These are phyloP conservation scores for Carex parvula DNA, from an alignment of 176 grass and related monocot genomes.

Conservation along the genomic window DNA sequence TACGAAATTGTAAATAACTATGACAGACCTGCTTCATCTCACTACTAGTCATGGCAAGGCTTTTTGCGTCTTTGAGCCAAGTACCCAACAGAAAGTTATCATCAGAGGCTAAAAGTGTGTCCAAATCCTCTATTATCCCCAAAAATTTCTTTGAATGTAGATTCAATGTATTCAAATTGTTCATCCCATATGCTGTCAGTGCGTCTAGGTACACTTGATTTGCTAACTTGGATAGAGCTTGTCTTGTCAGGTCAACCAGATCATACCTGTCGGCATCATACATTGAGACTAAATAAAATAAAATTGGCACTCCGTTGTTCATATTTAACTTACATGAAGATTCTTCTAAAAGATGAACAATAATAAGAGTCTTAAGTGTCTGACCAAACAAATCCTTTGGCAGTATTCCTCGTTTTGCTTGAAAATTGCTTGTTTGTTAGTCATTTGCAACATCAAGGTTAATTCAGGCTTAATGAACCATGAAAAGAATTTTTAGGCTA, in stretches of 20 bases:
- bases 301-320: background rate
- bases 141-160: constrained; percentile 66
- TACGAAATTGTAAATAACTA: constrained; percentile 9
- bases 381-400: background rate
- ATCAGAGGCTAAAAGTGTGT: constrained; percentile 70
- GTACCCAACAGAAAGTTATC: constrained; percentile 88
- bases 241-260: constrained; percentile 82
- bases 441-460: background rate
- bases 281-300: background rate
- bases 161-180: constrained; percentile 46
- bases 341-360: constrained; percentile 2
- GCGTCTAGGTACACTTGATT: constrained; percentile 80
- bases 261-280: constrained; percentile 58
- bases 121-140: constrained; percentile 68
- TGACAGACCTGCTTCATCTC: constrained; percentile 60
- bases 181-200: constrained; percentile 48
- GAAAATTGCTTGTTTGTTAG: background rate
- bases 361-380: background rate
- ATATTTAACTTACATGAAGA: background rate
- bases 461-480: background rate
- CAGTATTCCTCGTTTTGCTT: background rate
- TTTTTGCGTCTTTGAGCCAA: constrained; percentile 91
- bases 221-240: constrained; percentile 85
- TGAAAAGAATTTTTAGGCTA: background rate
- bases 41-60: constrained; percentile 38